Evolutionary conservation across 2,329 filamentous ascomycete genomes (phyloP), one percentile per base, ranked within the genome.

Genomic region (Didymella segeticola): DNA sequence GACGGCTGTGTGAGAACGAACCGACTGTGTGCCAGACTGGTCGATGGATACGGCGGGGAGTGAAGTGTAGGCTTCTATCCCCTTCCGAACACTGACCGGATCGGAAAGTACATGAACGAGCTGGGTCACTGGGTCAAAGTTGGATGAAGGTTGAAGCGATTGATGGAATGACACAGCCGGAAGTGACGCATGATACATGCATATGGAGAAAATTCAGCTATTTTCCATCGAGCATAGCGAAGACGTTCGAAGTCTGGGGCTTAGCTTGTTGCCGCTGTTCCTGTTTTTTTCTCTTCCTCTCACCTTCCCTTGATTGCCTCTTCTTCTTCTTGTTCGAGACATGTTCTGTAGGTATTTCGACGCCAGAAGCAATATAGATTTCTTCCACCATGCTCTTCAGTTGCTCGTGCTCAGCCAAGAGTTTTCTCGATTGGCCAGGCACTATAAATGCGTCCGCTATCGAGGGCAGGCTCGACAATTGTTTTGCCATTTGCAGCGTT

Each of bases 371-470:
- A 2, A 25, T 45, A 36, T 72, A 74, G 1, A 71, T 63, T 23
- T 72, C 62, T n/a, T 63, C 62, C 0, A 74, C 49, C 23, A 67
- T 54, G 4, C 33, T 47, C 20, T 46, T 56, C 19, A 72, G 3
- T 5, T 27, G 7, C 4, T 64, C 62, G 14, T 65, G 53, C 4
- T 66, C 59, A 5, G 50, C 59, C 1, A 63, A 19, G 1, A 62
- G 11, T 17, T 30, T 48, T 17, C 51, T 60, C 7, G 47, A 12
- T 29, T 71, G 66, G 0, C 69, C 71, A 7, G 67, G 69, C 0
- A 72, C 60, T 2, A 56, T 47, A 39, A 73, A 68, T 2, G 66
- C 42, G 0, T 69, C 55, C 0, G 58, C 43, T 43, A 74, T 69
- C 0, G 62, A 45, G 1, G 69, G 69, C 7, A 75, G 56, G 14